These are phyloP conservation scores for Ogataea thermomethanolica DNA, from an alignment of 805 yeast species.

Conservation along the genomic window DNA sequence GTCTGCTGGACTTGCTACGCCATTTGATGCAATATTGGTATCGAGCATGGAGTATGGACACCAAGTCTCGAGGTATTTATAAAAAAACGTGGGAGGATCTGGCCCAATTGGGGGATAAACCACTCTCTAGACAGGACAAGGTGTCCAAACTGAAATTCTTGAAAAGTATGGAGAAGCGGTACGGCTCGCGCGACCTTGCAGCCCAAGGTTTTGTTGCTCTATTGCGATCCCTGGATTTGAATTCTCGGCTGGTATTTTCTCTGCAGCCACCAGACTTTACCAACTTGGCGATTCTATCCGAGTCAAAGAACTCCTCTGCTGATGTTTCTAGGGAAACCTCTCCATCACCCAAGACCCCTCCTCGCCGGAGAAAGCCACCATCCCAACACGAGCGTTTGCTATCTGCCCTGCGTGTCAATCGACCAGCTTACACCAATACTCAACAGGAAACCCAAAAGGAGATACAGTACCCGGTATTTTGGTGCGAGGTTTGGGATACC, in stretches of 20 bases:
- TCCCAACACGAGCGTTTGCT: constrained; percentile 29
- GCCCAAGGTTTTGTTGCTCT: constrained; percentile 86
- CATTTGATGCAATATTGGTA: constrained; percentile 62
- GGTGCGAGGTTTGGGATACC: constrained; percentile 94
- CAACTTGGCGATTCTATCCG: constrained; percentile 23
- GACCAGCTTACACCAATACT: constrained; percentile 19
- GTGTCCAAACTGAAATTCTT: constrained; percentile 43
- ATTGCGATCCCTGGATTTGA: constrained; percentile 64
- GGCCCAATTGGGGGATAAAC: constrained; percentile 26
- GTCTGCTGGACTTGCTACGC: constrained; percentile 73
- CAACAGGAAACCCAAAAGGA: constrained; percentile 7
- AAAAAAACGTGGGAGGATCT: constrained; percentile 48
- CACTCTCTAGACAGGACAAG: constrained; percentile 11
- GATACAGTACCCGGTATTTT: constrained; percentile 62
- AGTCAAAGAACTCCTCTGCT: constrained; percentile 10
- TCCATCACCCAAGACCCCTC: constrained; percentile 2
- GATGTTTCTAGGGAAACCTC: constrained; percentile 3
- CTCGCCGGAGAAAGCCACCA: constrained; percentile 12
- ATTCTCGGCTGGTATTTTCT: constrained; percentile 75
- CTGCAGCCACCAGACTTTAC: constrained; percentile 90
- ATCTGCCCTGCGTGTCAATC: constrained; percentile 27
- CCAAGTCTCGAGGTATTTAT: constrained; percentile 45
- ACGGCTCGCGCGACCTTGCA: constrained; percentile 74
- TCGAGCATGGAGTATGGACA: constrained; percentile 28
- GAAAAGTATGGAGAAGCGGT: constrained; percentile 38